Evolutionary conservation across 2,329 filamentous ascomycete species (phyloP).

Genomic region (Ophiosphaerella korrae): DNA sequence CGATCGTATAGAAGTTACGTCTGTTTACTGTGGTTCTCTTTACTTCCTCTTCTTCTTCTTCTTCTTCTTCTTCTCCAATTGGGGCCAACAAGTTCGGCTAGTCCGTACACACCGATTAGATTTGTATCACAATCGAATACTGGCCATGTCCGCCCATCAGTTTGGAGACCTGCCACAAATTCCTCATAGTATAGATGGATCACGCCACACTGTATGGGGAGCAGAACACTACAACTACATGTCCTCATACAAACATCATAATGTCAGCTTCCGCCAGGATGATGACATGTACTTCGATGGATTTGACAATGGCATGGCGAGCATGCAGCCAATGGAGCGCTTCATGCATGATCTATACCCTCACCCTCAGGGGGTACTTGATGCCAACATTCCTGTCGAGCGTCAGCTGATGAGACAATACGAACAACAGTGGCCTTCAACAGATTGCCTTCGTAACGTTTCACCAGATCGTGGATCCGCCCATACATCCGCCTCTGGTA

Average conservation of each 20-base stretch:
- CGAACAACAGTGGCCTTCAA: constrained; percentile 27
- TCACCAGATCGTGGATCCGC: constrained; percentile 43
- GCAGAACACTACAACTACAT: constrained; percentile 15
- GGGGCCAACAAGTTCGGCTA: constrained; percentile 1
- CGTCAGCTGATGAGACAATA: constrained; percentile 21
- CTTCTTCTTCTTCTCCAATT: background rate
- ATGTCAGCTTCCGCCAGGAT: constrained; percentile 11
- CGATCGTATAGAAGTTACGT: background rate
- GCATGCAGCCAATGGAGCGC: constrained; percentile 40
- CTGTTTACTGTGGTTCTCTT: background rate
- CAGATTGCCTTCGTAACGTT: constrained; percentile 27
- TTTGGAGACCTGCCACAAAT: constrained; percentile 41
- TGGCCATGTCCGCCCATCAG: constrained; percentile 27
- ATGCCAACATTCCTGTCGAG: constrained; percentile 31
- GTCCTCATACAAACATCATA: constrained; percentile 19
- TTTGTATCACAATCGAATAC: constrained; percentile 1
- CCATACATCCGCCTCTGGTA: constrained; percentile 36
- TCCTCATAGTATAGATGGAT: constrained; percentile 27
- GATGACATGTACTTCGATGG: constrained; percentile 25
- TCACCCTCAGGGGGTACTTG: constrained; percentile 31
- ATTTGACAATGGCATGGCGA: constrained; percentile 26
- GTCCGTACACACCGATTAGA: background rate
- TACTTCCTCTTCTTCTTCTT: background rate
- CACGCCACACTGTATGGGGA: constrained; percentile 16
- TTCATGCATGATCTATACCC: constrained; percentile 40